A percentile compares a stretch with the other conserved stretches of the same genome.
phyloP scores from a whole-genome alignment of 2,329 filamentous ascomycete genomes.

The Cercospora janseana region DNA sequence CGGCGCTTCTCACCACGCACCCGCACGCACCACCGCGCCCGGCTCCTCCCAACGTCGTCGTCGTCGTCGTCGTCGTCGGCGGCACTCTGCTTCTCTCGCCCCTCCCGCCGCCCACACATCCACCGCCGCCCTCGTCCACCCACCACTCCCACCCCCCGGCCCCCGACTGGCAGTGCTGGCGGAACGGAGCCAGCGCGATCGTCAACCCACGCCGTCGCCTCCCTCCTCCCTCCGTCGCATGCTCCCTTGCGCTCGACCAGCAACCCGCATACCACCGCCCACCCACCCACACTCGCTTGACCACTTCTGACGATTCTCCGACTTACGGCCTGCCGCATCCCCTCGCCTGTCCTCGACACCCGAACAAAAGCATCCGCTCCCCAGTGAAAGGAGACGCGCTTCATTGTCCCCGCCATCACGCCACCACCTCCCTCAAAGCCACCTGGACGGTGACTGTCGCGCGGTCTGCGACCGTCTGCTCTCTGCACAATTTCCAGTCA shows the following conservation, averaged over 20 bases:
- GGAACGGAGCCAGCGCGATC: slow-evolving; percentile 4
- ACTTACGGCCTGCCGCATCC: slow-evolving; percentile 24
- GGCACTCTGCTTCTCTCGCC: neutral
- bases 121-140: neutral
- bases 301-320: slow-evolving; percentile 21
- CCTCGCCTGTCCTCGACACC: slow-evolving; percentile 13
- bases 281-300: slow-evolving; percentile 21
- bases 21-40: neutral
- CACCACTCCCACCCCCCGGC: neutral
- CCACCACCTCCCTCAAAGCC: slow-evolving; percentile 20
- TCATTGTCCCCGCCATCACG: slow-evolving; percentile 22
- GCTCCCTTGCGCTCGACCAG: slow-evolving; percentile 16
- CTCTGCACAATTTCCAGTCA: slow-evolving; percentile 20
- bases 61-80: neutral
- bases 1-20: neutral
- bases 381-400: slow-evolving; percentile 20
- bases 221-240: slow-evolving; percentile 9
- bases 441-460: slow-evolving; percentile 15
- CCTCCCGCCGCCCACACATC: neutral
- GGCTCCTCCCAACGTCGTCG: neutral
- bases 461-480: slow-evolving; percentile 22
- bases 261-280: slow-evolving; percentile 7
- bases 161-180: slow-evolving; percentile 12
- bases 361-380: neutral
- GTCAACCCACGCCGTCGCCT: slow-evolving; percentile 11